phyloP scores from a whole-genome alignment of 495 filamentous ascomycete species.

The Penicillium roqueforti region DNA sequence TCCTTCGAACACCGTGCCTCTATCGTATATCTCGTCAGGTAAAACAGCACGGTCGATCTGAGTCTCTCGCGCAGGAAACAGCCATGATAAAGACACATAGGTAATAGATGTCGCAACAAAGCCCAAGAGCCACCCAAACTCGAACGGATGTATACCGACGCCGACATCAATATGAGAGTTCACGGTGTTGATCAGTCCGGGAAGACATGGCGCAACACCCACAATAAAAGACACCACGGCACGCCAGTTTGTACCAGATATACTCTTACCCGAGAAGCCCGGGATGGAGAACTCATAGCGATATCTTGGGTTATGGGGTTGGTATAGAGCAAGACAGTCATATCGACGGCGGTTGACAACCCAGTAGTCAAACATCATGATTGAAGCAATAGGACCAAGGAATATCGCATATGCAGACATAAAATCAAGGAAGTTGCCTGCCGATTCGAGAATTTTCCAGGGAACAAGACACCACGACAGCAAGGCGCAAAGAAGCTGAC shows the following conservation, averaged over 20 bases:
- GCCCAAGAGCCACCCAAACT: conserved; percentile 55
- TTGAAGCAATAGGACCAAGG: conserved; percentile 63
- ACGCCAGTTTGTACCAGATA: conserved; percentile 59
- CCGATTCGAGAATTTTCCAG: conserved; percentile 60
- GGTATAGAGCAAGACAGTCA: conserved; percentile 52
- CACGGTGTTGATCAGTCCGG: conserved; percentile 52
- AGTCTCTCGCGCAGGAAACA: conserved; percentile 37
- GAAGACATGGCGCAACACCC: conserved; percentile 58
- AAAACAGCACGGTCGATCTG: conserved; percentile 38
- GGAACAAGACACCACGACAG: conserved; percentile 59
- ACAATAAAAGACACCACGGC: conserved; percentile 59
- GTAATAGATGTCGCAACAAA: conserved; percentile 46
- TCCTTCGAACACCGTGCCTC: conserved; percentile 28
- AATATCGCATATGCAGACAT: conserved; percentile 65
- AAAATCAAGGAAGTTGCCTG: conserved; percentile 55
- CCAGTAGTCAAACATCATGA: conserved; percentile 68
- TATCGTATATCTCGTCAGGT: conserved; percentile 49
- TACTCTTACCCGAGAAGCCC: conserved; percentile 1
- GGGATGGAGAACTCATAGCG: conserved; percentile 49
- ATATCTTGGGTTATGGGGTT: conserved; percentile 36
- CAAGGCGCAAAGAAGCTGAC: conserved; percentile 57
- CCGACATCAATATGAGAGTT: conserved; percentile 43
- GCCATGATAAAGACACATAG: conserved; percentile 39
- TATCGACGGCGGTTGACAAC: conserved; percentile 56
- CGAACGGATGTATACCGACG: conserved; percentile 47